Percentiles rank a stretch among this genome's conserved stretches.
Evolutionary conservation across 495 filamentous ascomycete species (phyloP).

Genomic region (Chaetomium cochliodes): DNA sequence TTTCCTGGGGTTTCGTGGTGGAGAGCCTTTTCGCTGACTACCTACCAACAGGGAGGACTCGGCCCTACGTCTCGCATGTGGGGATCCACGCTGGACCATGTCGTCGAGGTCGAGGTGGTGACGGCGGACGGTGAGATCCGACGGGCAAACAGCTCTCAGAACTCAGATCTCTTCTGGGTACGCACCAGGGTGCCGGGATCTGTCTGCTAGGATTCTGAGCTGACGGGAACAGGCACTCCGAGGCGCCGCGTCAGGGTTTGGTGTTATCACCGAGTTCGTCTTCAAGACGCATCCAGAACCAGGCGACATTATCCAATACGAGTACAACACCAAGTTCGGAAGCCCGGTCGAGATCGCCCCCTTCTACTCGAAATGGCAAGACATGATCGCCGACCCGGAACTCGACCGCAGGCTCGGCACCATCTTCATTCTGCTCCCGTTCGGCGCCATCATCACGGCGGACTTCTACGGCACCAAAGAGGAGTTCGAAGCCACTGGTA

Average conservation of each 20-base stretch:
- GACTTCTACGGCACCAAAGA: slow-evolving; percentile 54
- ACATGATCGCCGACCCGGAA: slow-evolving; percentile 49
- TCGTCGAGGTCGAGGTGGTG: slow-evolving; percentile 59
- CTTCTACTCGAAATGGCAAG: slow-evolving; percentile 44
- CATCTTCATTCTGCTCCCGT: slow-evolving; percentile 51
- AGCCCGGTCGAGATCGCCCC: slow-evolving; percentile 43
- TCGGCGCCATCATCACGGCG: slow-evolving; percentile 51
- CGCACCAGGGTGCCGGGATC: not conserved
- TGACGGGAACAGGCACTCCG: slow-evolving; percentile 46
- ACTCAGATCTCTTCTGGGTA: slow-evolving; percentile 60
- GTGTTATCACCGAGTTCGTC: slow-evolving; percentile 64
- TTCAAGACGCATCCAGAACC: slow-evolving; percentile 60
- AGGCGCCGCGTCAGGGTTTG: slow-evolving; percentile 62
- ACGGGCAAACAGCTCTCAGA: slow-evolving; percentile 49
- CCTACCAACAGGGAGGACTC: slow-evolving; percentile 45
- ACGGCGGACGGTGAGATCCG: slow-evolving; percentile 58
- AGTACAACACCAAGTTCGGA: slow-evolving; percentile 48
- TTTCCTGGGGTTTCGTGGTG: not conserved
- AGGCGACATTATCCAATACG: slow-evolving; percentile 50
- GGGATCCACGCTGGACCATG: slow-evolving; percentile 53
- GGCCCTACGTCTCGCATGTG: slow-evolving; percentile 58
- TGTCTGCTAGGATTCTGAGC: not conserved
- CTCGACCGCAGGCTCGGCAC: slow-evolving; percentile 56
- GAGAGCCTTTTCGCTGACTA: slow-evolving; percentile 5
- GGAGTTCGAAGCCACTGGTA: slow-evolving; percentile 50